Base-by-base conservation (phyloP, 257 asterid genomes). In the Catharanthus roseus region DNA sequence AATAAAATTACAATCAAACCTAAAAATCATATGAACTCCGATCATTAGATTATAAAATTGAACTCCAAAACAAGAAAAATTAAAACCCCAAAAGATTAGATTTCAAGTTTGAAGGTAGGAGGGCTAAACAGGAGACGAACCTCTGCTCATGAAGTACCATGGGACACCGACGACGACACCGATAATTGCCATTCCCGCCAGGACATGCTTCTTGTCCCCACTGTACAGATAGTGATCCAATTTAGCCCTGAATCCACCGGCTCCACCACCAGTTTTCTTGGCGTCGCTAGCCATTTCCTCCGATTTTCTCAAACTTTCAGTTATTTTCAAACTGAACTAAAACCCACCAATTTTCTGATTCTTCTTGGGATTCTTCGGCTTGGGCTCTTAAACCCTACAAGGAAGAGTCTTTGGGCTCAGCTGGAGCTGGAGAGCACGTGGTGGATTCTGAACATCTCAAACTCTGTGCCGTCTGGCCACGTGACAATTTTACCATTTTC, bases 201-300 rank as follows among this genome's bases (percentile, higher is more conserved):
- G 4, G 41, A 93, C 97, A 74, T 93, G 95, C 85, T 84, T 93
- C 89, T 82, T 89, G 29, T 93, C 98, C 19, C 98, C 98, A 68
- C 97, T 91, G 84, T 89, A 85, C 12, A 88, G 41, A 74, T 68
- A 75, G 72, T 85, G 83, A 0, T 87, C 87, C 83, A 90, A n/a
- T 80, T 77, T 91, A 15, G 89, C 83, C 75, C 89, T 80, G 72
- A 93, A 87, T 16, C 97, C 95, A 45, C 87, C 77, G 29, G 78
- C 81, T 56, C 82, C 82, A 3, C 65, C 72, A 65, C 72, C 73
- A 66, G 81, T 44, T 61, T 81, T 84, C 82, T 85, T 83, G 47
- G 90, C 2, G 26, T 88, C 92, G 61, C 77, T 71, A 65, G 85
- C 80, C 90, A 82, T 85, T 72, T 77, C 60, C 45, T 62, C 39